Conservation (phyloP, 495 filamentous ascomycete genomes). For the Corynascus novoguineensis region DNA sequence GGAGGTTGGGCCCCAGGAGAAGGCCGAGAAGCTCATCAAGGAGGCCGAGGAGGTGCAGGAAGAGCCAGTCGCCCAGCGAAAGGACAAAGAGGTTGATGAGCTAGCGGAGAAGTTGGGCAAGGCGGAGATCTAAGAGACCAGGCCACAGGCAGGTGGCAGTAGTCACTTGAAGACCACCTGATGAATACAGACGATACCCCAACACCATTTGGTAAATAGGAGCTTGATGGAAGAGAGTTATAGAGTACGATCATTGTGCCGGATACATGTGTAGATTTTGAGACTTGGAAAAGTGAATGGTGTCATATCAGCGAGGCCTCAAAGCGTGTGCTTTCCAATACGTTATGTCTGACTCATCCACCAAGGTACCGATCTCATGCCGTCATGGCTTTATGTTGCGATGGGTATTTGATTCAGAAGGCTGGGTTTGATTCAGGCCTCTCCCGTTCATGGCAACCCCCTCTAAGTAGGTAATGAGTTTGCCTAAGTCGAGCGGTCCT, state of each 20-base stretch:
- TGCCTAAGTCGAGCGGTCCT: too few species aligned
- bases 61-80: constrained; percentile 61
- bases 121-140: constrained; percentile 43
- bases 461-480: too few species aligned
- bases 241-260: constrained; percentile 14
- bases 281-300: not conserved
- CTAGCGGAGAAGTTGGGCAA: constrained; percentile 69
- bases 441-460: too few species aligned
- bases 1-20: constrained; percentile 49
- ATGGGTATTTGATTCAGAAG: too few species aligned
- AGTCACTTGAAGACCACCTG: constrained; percentile 4
- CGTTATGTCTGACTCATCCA: too few species aligned
- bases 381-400: too few species aligned
- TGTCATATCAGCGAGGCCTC: not conserved
- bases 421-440: too few species aligned
- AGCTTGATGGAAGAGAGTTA: constrained; percentile 19
- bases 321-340: not conserved
- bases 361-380: too few species aligned
- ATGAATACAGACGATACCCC: constrained; percentile 28
- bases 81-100: constrained; percentile 76
- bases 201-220: constrained; percentile 14
- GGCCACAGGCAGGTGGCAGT: not conserved
- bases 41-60: constrained; percentile 69
- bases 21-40: constrained; percentile 59
- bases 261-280: constrained; percentile 3